Conservation (phyloP, 495 filamentous ascomycete species). For the Rhypophila decipiens region DNA sequence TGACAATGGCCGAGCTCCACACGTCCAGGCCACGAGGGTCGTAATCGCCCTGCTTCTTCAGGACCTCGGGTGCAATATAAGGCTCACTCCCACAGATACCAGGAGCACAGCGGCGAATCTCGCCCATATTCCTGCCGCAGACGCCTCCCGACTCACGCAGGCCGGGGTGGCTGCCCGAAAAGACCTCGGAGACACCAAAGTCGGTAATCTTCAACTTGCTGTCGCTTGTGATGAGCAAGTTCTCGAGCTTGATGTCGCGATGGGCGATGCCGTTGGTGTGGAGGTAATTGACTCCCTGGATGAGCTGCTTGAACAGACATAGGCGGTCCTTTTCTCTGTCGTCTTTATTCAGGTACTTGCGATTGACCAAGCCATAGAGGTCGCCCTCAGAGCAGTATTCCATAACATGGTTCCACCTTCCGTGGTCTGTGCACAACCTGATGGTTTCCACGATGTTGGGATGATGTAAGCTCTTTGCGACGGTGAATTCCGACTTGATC, state of each 20-base stretch:
- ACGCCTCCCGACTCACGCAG: conserved; percentile 54
- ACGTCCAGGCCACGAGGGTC: conserved; percentile 71
- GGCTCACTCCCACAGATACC: conserved; percentile 70
- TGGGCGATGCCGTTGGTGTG: conserved; percentile 69
- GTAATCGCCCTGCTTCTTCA: conserved; percentile 57
- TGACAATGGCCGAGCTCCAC: conserved; percentile 73
- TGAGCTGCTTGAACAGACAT: conserved; percentile 76
- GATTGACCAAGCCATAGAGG: conserved; percentile 59
- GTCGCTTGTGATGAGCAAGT: conserved; percentile 60
- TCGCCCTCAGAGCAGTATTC: conserved; percentile 74
- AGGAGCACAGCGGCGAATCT: conserved; percentile 58
- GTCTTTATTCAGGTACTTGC: conserved; percentile 51
- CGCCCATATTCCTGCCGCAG: conserved; percentile 60
- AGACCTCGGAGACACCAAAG: conserved; percentile 74
- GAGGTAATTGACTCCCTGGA: conserved; percentile 63
- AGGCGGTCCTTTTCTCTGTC: conserved; percentile 61
- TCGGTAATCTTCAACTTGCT: conserved; percentile 75
- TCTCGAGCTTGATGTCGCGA: conserved; percentile 78
- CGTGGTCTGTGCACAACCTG: conserved; percentile 58
- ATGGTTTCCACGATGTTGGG: conserved; percentile 73
- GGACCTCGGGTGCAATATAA: conserved; percentile 74
- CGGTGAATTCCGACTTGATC: conserved; percentile 74
- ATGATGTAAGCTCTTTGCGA: conserved; percentile 68
- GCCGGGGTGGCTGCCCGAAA: conserved; percentile 67
- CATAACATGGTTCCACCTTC: conserved; percentile 77